Evolutionary conservation across 495 filamentous ascomycete genomes (phyloP), one percentile per base, ranked within the genome.

Genomic region (Neurospora tetrasperma): DNA sequence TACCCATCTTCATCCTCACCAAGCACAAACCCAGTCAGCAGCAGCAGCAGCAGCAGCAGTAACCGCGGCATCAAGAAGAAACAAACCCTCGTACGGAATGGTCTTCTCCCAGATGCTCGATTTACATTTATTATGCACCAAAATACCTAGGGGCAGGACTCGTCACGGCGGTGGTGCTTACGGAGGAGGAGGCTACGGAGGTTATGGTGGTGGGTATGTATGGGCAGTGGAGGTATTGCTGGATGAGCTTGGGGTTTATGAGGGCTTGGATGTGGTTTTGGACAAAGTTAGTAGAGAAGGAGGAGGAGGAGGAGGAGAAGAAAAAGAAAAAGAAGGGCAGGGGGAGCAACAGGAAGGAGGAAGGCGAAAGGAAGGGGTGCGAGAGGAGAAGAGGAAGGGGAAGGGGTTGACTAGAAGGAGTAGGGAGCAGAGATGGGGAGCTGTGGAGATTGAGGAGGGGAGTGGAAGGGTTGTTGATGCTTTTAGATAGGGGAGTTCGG

Each of bases 181-280:
- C 59, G n/a, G 54, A 42, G 70, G 35, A 11, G 12, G 54, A 42
- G 71, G 42, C 0, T 39, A 66, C 5, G n/a, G 71, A 71, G 20
- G 73, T 10, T 78, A 73, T 38, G 42, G 68, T 8, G 14, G 69
- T 69, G 20, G 74, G 27, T 78, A 73, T 40, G 40, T 74, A 7
- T 85, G 84, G 83, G 78, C 81, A 9, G 79, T 85, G 16, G 84
- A 86, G 77, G 80, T 84, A n/a, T 59, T 86, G 74, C 62, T 84
- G 4, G 84, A 86, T 71, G 82, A 84, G 74, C 23, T 81, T 9
- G 83, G 83, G 31, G 74, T 79, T 14, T 82, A 75, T 74, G 69
- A 72, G 14, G 66, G 46, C 12, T 46, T 31, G 14, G 54, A 69
- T 3, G 40, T 2, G 12, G 0, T 18, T 66, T 66, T 66, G 12